Percentiles rank a stretch among this genome's conserved stretches.
These are phyloP conservation scores for Penicillium taxi DNA, from an alignment of 495 filamentous ascomycete genomes.

Conservation along the genomic window DNA sequence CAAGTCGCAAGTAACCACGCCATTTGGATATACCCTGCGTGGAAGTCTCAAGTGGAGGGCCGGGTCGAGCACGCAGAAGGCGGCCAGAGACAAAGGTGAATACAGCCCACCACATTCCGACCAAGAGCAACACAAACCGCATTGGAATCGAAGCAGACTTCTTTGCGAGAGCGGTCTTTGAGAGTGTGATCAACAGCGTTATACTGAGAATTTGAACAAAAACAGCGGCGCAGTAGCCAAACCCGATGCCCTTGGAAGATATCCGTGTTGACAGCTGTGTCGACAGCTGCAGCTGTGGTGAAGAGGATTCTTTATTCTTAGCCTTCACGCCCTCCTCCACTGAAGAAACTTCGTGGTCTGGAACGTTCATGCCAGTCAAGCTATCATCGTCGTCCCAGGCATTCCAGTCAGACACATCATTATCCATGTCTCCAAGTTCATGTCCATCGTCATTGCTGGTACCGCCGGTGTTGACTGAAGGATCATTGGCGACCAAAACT, in stretches of 20 bases:
- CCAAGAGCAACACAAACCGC: constrained; percentile 66
- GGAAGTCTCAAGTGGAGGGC: constrained; percentile 52
- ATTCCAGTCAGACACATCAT: constrained; percentile 19
- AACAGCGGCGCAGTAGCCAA: constrained; percentile 71
- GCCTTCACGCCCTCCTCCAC: constrained; percentile 7
- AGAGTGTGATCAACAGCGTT: constrained; percentile 55
- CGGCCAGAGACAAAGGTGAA: constrained; percentile 78
- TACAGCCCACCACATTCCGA: constrained; percentile 82
- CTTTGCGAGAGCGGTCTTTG: constrained; percentile 48
- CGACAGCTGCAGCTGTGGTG: constrained; percentile 62
- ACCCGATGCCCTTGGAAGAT: constrained; percentile 71
- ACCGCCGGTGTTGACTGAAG: constrained; percentile 27
- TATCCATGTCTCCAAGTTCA: constrained; percentile 8
- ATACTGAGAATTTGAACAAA: constrained; percentile 71
- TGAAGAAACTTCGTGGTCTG: constrained; percentile 3
- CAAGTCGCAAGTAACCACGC: constrained; percentile 42
- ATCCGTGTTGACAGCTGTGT: constrained; percentile 70
- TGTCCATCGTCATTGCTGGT: constrained; percentile 20
- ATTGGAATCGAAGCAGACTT: constrained; percentile 40
- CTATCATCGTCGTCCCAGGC: constrained; percentile 32
- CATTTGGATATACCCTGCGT: constrained; percentile 13
- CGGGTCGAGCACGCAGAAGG: constrained; percentile 76
- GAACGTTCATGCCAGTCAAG: constrained; percentile 22
- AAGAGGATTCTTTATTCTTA: constrained; percentile 24
- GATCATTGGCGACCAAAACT: constrained; percentile 40